phyloP scores from a whole-genome alignment of 805 yeast species.

The Spathaspora boniae region DNA sequence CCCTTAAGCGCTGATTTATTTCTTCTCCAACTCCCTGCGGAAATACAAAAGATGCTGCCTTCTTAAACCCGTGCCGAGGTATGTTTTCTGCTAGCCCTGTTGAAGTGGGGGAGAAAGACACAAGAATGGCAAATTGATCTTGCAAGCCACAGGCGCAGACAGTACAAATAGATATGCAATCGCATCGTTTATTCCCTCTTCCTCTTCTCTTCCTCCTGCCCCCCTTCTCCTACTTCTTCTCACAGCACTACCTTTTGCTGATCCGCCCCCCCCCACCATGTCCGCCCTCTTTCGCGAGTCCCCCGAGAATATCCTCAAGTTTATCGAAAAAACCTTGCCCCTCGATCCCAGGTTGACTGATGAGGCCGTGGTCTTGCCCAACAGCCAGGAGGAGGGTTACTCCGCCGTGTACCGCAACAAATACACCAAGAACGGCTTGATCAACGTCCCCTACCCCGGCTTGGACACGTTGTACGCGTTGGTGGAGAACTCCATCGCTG shows the following conservation, averaged over 20 bases:
- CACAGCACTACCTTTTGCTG: neutral
- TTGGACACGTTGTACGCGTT: conserved; percentile 44
- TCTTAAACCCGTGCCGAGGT: no score
- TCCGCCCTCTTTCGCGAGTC: conserved; percentile 14
- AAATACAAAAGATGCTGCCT: no score
- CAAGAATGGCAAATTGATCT: no score
- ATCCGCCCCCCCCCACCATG: neutral
- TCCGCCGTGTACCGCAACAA: conserved; percentile 30
- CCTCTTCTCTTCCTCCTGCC: neutral
- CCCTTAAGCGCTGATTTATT: no score
- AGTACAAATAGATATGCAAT: no score
- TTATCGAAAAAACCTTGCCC: conserved; percentile 11
- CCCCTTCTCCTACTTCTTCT: neutral
- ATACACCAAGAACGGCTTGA: conserved; percentile 17
- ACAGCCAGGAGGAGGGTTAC: conserved; percentile 19
- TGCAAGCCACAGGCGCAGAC: no score
- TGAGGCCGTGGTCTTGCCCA: conserved; percentile 15
- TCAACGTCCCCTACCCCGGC: conserved; percentile 40
- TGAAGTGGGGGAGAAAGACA: no score
- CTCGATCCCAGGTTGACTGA: conserved; percentile 7
- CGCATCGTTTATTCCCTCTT: neutral
- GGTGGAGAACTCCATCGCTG: conserved; percentile 39
- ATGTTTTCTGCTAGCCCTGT: no score
- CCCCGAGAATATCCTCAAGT: conserved; percentile 10
- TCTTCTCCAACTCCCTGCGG: no score